Evolutionary conservation across 768 basidiomycete species (phyloP).

Genomic region (Thelephora ganbajun): DNA sequence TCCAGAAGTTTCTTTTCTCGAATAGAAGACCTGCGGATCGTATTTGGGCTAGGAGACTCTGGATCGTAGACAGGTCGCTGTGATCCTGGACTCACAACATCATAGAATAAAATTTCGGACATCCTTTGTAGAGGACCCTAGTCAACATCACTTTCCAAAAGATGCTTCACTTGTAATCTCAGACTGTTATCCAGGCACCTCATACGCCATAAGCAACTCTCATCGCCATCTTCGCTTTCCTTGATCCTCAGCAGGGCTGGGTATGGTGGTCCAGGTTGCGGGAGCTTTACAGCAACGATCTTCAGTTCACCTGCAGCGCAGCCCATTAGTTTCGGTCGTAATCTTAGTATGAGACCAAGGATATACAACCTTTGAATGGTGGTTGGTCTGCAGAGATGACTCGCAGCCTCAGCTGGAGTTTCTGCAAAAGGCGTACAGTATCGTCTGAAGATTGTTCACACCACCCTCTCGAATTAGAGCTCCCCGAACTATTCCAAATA

Average conservation of each 20-base stretch:
- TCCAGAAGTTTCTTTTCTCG: too few species aligned
- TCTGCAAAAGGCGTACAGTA: constrained; percentile 40
- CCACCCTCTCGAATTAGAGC: constrained; percentile 45
- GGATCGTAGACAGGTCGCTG: too few species aligned
- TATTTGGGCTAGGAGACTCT: too few species aligned
- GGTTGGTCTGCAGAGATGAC: constrained; percentile 39
- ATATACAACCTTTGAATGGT: constrained; percentile 43
- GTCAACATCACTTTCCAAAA: too few species aligned
- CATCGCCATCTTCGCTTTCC: constrained; percentile 40
- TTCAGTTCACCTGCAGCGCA: constrained; percentile 46
- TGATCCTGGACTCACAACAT: too few species aligned
- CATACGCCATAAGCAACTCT: constrained; percentile 48
- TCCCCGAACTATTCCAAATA: constrained; percentile 41
- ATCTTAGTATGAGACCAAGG: constrained; percentile 2
- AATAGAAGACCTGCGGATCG: too few species aligned
- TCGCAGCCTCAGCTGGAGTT: constrained; percentile 27
- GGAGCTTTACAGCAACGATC: constrained; percentile 26
- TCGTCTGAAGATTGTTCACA: constrained; percentile 40
- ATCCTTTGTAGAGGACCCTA: too few species aligned
- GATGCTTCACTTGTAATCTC: too few species aligned
- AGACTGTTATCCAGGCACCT: too few species aligned
- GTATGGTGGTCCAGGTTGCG: background rate
- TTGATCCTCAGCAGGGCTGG: constrained; percentile 38
- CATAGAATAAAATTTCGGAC: too few species aligned
- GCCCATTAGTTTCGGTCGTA: background rate